Conservation (phyloP, 148 eudicot species). For the Agrostemma githago region DNA sequence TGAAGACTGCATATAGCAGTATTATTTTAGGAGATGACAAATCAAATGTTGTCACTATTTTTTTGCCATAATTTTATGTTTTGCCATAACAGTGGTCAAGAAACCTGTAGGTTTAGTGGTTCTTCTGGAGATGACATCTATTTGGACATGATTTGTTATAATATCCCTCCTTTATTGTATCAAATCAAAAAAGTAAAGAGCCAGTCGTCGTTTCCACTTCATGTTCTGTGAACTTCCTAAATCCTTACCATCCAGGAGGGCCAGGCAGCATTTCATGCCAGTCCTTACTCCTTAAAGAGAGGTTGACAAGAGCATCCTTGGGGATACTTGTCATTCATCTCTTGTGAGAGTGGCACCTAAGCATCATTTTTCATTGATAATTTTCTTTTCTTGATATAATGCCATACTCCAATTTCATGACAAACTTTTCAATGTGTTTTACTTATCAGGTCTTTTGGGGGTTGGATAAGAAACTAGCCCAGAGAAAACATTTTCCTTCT, state of each 20-base stretch:
- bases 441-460: conserved; percentile 93
- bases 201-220: background rate
- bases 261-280: background rate
- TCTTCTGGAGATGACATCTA: background rate
- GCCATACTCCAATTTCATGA: background rate
- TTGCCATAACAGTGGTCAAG: background rate
- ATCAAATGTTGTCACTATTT: background rate
- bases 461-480: conserved; percentile 95
- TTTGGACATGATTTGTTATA: background rate
- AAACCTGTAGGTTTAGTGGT: background rate
- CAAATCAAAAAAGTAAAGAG: background rate
- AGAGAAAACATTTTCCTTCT: conserved; percentile 97
- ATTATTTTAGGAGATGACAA: background rate
- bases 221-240: background rate
- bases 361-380: background rate
- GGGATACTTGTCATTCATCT: conserved; percentile 1
- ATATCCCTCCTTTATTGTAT: background rate
- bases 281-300: background rate
- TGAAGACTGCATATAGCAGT: background rate
- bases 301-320: background rate
- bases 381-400: background rate
- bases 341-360: background rate
- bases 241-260: background rate
- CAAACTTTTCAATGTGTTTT: conserved; percentile 2
- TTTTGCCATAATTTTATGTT: background rate